phyloP scores from a whole-genome alignment of 2,329 filamentous ascomycete genomes.

The Lizonia empirigonia region DNA sequence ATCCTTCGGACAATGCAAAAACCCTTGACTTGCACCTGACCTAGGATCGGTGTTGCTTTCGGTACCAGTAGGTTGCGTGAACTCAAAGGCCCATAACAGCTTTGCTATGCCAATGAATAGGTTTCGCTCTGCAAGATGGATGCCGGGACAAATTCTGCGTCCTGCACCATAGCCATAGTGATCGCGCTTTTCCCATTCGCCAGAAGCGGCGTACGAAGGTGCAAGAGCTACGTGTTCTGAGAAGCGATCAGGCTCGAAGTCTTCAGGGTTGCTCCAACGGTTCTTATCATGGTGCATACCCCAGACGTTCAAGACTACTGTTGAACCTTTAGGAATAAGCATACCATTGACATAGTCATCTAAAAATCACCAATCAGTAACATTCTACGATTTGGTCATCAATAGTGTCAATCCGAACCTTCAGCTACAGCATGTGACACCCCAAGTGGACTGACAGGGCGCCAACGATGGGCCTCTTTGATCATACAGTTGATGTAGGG shows the following conservation, averaged over 20 bases:
- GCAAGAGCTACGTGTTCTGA: constrained; percentile 19
- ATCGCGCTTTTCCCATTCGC: constrained; percentile 30
- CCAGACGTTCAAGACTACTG: constrained; percentile 42
- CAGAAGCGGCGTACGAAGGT: constrained; percentile 16
- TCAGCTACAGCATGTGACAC: constrained; percentile 13
- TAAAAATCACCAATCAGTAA: not conserved
- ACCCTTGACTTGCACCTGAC: constrained; percentile 11
- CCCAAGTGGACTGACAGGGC: constrained; percentile 16
- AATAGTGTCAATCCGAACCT: not conserved
- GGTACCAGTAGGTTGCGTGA: constrained; percentile 9
- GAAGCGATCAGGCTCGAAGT: constrained; percentile 30
- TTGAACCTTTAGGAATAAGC: constrained; percentile 43
- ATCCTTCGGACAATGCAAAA: constrained; percentile 9
- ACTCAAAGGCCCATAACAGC: constrained; percentile 10
- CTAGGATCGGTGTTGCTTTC: constrained; percentile 5
- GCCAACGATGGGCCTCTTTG: constrained; percentile 26
- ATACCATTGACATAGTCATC: constrained; percentile 12
- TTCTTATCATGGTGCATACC: constrained; percentile 20
- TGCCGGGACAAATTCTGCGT: constrained; percentile 44
- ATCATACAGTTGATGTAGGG: constrained; percentile 31
- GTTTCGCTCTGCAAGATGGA: constrained; percentile 39
- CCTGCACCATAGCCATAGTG: constrained; percentile 48
- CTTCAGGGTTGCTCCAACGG: constrained; percentile 20
- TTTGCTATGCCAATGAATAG: constrained; percentile 24
- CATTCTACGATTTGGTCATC: not conserved